Base-by-base conservation (phyloP, 768 basidiomycete genomes). In the Pleurotus tuoliensis region DNA sequence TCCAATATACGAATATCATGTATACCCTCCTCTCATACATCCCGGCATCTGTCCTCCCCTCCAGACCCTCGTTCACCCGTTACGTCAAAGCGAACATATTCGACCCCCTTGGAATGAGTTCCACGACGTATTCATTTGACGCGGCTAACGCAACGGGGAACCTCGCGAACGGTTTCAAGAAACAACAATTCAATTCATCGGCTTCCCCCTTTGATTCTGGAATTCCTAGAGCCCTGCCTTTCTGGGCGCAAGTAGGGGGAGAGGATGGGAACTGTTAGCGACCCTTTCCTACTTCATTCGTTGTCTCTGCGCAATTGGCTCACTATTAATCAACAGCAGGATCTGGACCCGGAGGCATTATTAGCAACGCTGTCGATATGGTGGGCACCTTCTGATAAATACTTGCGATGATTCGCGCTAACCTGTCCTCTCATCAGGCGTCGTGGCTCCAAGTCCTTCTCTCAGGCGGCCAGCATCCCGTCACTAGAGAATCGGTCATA, bases 51-150 rank as follows among this genome's bases (percentile, higher is more conserved):
- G 60, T 71, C 27, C 59, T 66, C 7, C 64, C 66, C 3, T 66
- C 65, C 11, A 65, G 65, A 38, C 60, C 61, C 1, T 59, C 66
- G 4, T 64, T 69, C 44, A 63, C 66, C 8, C 61, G 61, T n/a
- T 72, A 68, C 62, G 70, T 71, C 43, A 64, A 67, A 44, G 58
- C 69, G 20, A 61, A 69, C 41, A 69, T 72, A 18, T 63, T 72
- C 8, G 64, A 64, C 4, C 64, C 64, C 9, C 63, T 71, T 0
- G 66, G 67, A 1, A 54, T 72, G 58, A 61, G 56, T 1, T 62
- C 64, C 8, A 67, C 71, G 2, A 72, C 70, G 1, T 72, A 67
- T 40, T 70, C 69, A 3, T 68, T 62, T 39, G 57, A 62, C 3
- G 53, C 57, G 7, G 71, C 71, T 1, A 66, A 66, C 30, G 56